phyloP scores from a whole-genome alignment of 1,284 basidiomycete species.

The Pseudozyma sp. region DNA sequence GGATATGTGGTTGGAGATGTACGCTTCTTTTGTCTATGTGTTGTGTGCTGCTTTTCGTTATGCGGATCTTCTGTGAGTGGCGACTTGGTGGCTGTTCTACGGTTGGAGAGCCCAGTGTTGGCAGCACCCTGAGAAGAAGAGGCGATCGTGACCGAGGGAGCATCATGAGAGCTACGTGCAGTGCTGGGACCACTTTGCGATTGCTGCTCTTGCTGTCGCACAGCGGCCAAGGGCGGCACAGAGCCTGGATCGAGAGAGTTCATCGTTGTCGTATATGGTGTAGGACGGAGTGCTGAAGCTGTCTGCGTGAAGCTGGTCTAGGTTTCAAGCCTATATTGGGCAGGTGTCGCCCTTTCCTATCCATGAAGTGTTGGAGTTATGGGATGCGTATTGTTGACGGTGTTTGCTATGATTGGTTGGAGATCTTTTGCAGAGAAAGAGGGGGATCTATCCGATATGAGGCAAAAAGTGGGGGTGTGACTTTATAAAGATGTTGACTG shows the following conservation, averaged over 20 bases:
- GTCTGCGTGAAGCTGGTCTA: too few species aligned
- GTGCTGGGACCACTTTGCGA: slow-evolving; percentile 15
- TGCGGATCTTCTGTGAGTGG: not conserved
- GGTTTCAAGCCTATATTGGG: too few species aligned
- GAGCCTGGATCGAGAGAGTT: slow-evolving; percentile 43
- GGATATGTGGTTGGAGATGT: slow-evolving; percentile 24
- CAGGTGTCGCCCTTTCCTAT: too few species aligned
- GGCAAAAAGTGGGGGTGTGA: too few species aligned
- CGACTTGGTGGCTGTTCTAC: slow-evolving; percentile 7
- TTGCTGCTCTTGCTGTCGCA: slow-evolving; percentile 11
- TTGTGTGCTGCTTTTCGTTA: not conserved
- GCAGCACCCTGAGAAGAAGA: slow-evolving; percentile 26
- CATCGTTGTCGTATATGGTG: slow-evolving; percentile 14
- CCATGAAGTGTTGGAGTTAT: too few species aligned
- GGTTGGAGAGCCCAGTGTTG: slow-evolving; percentile 20
- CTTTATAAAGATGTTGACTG: too few species aligned
- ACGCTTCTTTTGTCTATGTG: not conserved
- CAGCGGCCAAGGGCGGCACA: slow-evolving; percentile 27
- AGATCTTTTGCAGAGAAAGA: too few species aligned
- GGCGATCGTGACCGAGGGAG: slow-evolving; percentile 16
- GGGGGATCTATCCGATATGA: too few species aligned
- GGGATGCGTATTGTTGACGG: too few species aligned
- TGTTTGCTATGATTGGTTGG: too few species aligned
- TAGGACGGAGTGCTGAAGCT: not conserved
- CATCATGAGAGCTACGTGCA: slow-evolving; percentile 27